Base-by-base conservation (phyloP, 768 basidiomycete genomes). In the Panus rudis region DNA sequence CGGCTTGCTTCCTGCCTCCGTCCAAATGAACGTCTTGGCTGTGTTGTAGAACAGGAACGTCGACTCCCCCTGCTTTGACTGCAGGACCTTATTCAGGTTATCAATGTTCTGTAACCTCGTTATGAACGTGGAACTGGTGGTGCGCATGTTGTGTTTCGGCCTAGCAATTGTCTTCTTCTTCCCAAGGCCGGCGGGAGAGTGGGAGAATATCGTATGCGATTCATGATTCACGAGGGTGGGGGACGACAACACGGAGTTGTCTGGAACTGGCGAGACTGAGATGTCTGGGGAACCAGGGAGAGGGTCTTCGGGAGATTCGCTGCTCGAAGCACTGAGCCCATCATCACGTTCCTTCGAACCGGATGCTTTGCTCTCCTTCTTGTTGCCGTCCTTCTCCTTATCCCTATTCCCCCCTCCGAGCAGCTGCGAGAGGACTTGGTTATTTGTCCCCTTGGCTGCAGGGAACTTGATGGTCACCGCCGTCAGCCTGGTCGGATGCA, bases 101-200 rank as follows among this genome's bases (percentile, higher is more conserved):
- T 96, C 92, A 31, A 75, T 70, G 43, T 76, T 81, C 52, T 94
- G 91, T 37, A 92, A 68, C 23, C 92, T 78, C 2, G 88, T 84
- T 50, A 97, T 85, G 62, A 97, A 97, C 2, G 88, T 88, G 19
- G 93, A 94, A 4, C 84, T 90, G 2, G 91, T 92, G 0, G 90
- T 90, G 42, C 86, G 75, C 51, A 96, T 81, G 54, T 86, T 94
- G 52, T 90, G 89, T 60, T 89, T 93, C n/a, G 92, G 90, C 24
- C 87, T 72, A 7, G 82, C 66, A 19, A 63, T 58, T 6, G 66
- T 57, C 48, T 81, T 78, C 66, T 81, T 84, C 71, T 85, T 87
- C 42, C 76, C 75, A 6, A 63, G 59, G 2, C 58, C 44, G 21
- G 69, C 49, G 5, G 75, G 65, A 11, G 63, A 56, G n/a, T 66